Conservation (phyloP, 176 grass and related monocot genomes). For the Juncus inflexus region DNA sequence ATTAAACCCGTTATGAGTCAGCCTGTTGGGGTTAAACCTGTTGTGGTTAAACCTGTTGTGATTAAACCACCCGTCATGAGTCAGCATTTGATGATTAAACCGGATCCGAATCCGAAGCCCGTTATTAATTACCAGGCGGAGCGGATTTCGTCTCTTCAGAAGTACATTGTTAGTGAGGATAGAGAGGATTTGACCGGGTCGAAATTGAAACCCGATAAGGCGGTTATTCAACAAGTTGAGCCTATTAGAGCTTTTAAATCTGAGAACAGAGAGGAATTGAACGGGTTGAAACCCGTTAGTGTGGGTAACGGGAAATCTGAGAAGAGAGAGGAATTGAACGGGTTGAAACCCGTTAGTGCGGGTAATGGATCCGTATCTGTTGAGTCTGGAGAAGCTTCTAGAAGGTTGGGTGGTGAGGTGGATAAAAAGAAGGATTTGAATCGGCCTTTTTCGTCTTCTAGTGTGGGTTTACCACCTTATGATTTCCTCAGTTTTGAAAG, state of each 20-base stretch:
- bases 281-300: slow-evolving; percentile 19
- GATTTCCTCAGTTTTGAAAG: too few relatives aligned
- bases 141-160: too few relatives aligned
- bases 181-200: neutral
- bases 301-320: slow-evolving; percentile 4
- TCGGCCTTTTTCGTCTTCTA: slow-evolving; percentile 3
- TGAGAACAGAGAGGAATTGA: slow-evolving; percentile 2
- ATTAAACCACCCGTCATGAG: too few relatives aligned
- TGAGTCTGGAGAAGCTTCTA: neutral
- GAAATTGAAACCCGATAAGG: neutral
- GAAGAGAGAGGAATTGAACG: neutral
- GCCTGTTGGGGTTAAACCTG: too few relatives aligned
- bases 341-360: neutral
- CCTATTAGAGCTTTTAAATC: neutral
- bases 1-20: too few relatives aligned
- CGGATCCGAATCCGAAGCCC: too few relatives aligned
- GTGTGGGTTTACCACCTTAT: neutral
- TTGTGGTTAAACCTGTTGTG: too few relatives aligned
- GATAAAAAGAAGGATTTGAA: slow-evolving; percentile 1
- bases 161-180: neutral
- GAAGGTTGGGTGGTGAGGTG: neutral
- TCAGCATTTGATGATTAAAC: too few relatives aligned
- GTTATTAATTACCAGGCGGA: too few relatives aligned
- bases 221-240: neutral
- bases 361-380: neutral